Evolutionary conservation across 2,329 filamentous ascomycete genomes (phyloP), one percentile per base, ranked within the genome.

Genomic region (Fusarium cyanostomum): DNA sequence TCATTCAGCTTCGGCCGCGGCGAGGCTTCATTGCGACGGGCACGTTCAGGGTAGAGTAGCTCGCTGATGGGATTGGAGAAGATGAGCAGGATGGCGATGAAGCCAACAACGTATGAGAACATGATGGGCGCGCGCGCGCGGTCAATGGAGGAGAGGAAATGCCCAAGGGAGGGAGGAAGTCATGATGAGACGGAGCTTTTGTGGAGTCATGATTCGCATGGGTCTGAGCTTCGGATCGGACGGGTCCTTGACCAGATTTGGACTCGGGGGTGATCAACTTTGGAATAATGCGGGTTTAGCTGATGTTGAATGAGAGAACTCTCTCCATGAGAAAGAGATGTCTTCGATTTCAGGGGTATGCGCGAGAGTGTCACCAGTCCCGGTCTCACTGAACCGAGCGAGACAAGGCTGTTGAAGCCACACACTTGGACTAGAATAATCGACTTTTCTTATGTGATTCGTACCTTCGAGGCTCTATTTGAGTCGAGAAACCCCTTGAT

Each of bases 1-100:
- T 83, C 78, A 63, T 84, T 83, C 51, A 86, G 75, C 37, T 72
- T 71, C 3, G 83, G 83, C 31, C 80, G 76, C 26, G 80, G 75
- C 21, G 76, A 77, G 16, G 27, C 57, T 60, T 46, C 67, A 55
- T 63, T 66, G 21, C 38, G 52, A 10, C 21, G 42, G 31, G 49
- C 41, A 18, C 60, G 68, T 13, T 67, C 63, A 1, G 71, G 68
- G 16, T 72, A 78, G 33, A 81, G 62, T 59, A 78, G 69, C 39
- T 78, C 68, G 52, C 69, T 68, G 34, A 83, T 72, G 8, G 81
- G 82, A 59, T 80, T 79, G 55, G 77, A 77, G 59, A 81, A 74
- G 66, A 83, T 70, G 31, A 84, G 58, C 34, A 80, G 62, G 48
- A 79, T 64, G 33, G 78, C 81, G 33, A 82, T 33, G 46, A 80